Evolutionary conservation across 352 stramenopile species (phyloP).

Genomic region (Pythium apleroticum): DNA sequence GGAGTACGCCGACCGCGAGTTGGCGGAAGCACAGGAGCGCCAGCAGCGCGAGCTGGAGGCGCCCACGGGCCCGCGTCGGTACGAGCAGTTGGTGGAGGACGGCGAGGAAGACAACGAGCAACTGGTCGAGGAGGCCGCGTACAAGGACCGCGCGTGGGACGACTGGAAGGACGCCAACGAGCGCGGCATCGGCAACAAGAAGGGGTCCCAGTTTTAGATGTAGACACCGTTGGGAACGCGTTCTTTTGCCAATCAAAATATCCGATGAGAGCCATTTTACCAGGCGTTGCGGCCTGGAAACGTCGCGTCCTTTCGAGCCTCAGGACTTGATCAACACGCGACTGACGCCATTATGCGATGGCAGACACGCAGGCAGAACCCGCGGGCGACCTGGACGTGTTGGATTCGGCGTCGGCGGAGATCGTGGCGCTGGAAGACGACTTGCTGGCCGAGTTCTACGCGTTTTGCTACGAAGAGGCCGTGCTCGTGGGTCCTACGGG

Average conservation of each 20-base stretch:
- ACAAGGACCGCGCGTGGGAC: constrained; percentile 95
- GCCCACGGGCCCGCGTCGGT: constrained; percentile 69
- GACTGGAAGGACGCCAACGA: constrained; percentile 97
- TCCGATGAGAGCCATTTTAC: no score
- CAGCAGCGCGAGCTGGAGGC: constrained; percentile 66
- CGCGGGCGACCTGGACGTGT: background rate
- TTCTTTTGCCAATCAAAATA: background rate
- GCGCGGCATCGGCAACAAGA: constrained; percentile 96
- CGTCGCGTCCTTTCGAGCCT: constrained; percentile 16
- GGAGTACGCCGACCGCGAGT: constrained; percentile 90
- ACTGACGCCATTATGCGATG: constrained; percentile 1
- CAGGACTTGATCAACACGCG: no score
- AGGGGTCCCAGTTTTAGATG: constrained; percentile 90
- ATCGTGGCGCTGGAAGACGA: constrained; percentile 28
- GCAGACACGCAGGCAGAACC: background rate
- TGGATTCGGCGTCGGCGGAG: constrained; percentile 21
- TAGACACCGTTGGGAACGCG: background rate
- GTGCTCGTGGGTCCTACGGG: constrained; percentile 36
- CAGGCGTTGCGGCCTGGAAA: background rate
- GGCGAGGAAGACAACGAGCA: constrained; percentile 93
- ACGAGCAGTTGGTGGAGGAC: constrained; percentile 93
- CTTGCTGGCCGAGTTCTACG: constrained; percentile 58
- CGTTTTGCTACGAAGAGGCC: constrained; percentile 57
- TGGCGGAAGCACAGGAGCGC: constrained; percentile 86
- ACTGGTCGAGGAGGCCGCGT: constrained; percentile 91